Evolutionary conservation across 768 basidiomycete genomes (phyloP).

Genomic region (Fomitopsis serialis): DNA sequence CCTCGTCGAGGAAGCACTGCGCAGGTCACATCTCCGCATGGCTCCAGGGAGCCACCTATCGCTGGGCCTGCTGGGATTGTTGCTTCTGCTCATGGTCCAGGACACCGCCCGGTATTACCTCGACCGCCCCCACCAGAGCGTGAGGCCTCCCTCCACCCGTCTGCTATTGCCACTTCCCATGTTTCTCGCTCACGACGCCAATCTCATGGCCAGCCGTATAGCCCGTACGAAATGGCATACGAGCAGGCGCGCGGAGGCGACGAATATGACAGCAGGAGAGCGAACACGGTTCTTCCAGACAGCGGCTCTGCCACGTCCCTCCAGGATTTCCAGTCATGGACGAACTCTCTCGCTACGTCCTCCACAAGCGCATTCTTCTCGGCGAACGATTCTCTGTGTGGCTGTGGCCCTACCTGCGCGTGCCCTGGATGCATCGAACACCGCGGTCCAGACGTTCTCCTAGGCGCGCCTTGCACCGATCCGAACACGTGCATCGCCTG

Average conservation of each 20-base stretch:
- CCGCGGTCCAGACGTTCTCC: not conserved
- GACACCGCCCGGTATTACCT: constrained; percentile 59
- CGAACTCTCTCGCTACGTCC: not conserved
- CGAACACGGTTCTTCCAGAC: not conserved
- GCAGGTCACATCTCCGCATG: constrained; percentile 5
- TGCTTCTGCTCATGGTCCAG: constrained; percentile 14
- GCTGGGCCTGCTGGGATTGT: constrained; percentile 19
- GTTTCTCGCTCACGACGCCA: constrained; percentile 40
- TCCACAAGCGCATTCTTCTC: constrained; percentile 7
- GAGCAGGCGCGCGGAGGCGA: constrained; percentile 40
- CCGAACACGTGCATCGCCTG: constrained; percentile 42
- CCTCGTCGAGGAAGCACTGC: constrained; percentile 4
- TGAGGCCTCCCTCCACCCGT: constrained; percentile 33
- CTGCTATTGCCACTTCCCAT: constrained; percentile 36
- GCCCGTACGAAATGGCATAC: constrained; percentile 70
- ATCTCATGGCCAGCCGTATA: constrained; percentile 46
- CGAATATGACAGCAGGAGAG: not conserved
- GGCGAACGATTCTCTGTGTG: constrained; percentile 41
- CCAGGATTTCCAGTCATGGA: not conserved
- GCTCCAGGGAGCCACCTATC: constrained; percentile 1
- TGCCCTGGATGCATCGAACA: too few species aligned
- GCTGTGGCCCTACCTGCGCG: constrained; percentile 45
- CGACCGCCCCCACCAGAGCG: constrained; percentile 32
- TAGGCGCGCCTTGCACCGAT: constrained; percentile 26
- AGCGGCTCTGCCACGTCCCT: not conserved